phyloP scores from a whole-genome alignment of 164 flowering plant species.

The Houttuynia cordata region DNA sequence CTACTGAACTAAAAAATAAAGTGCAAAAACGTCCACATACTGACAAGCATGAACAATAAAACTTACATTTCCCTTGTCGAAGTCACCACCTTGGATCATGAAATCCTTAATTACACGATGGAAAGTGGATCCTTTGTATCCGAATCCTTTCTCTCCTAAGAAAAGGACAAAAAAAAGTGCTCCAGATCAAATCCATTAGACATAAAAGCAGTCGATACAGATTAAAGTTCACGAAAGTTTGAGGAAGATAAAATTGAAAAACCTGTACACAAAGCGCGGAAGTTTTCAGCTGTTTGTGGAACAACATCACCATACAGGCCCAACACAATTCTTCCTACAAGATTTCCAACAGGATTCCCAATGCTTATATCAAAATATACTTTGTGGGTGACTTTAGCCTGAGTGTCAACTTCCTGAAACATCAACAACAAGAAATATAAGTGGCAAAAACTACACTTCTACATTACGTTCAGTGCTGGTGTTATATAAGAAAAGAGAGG shows the following conservation, averaged over 20 bases:
- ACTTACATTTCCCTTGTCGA: constrained; percentile 29
- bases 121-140: constrained; percentile 74
- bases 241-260: not conserved
- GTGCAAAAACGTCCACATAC: not conserved
- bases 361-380: constrained; percentile 83
- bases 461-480: not conserved
- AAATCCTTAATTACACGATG: constrained; percentile 96
- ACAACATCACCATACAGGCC: constrained; percentile 94
- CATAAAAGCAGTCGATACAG: not conserved
- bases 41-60: not conserved
- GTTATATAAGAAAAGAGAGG: not conserved
- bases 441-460: not conserved
- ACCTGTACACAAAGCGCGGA: constrained; percentile 98
- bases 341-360: constrained; percentile 80
- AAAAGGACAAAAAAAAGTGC: not conserved
- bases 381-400: constrained; percentile 73
- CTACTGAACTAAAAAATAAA: not conserved
- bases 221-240: not conserved
- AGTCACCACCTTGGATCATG: constrained; percentile 60
- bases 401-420: constrained; percentile 44
- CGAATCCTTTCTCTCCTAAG: constrained; percentile 91
- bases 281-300: constrained; percentile 90
- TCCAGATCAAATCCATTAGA: not conserved
- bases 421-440: constrained; percentile 1
- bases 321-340: constrained; percentile 78